Evolutionary conservation across 768 basidiomycete species (phyloP).

Genomic region (Leccinum sublutescens): DNA sequence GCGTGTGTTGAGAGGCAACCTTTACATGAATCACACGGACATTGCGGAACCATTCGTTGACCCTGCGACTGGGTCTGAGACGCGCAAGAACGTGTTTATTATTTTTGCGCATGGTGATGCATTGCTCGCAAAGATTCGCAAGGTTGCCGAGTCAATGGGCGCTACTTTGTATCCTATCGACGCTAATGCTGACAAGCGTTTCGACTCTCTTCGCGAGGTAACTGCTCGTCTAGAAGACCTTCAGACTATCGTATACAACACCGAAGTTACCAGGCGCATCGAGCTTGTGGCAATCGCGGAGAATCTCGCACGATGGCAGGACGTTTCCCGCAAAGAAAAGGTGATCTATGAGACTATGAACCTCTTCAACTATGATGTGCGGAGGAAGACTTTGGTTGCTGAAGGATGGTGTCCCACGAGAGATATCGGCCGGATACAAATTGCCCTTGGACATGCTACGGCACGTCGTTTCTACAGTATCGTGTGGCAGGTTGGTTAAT

Average conservation of each 20-base stretch:
- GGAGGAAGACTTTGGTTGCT: slow-evolving; percentile 91
- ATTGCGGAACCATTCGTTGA: slow-evolving; percentile 92
- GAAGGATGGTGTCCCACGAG: slow-evolving; percentile 98
- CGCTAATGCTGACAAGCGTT: slow-evolving; percentile 88
- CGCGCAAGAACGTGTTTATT: slow-evolving; percentile 98
- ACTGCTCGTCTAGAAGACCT: slow-evolving; percentile 87
- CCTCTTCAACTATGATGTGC: slow-evolving; percentile 90
- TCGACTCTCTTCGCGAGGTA: slow-evolving; percentile 87
- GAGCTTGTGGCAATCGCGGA: slow-evolving; percentile 87
- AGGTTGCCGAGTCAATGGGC: slow-evolving; percentile 98
- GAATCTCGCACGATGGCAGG: slow-evolving; percentile 84
- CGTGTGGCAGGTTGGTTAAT: neutral
- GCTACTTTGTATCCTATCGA: slow-evolving; percentile 97
- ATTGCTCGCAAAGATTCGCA: slow-evolving; percentile 93
- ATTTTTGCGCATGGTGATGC: slow-evolving; percentile 97
- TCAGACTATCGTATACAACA: slow-evolving; percentile 86
- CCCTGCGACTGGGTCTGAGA: slow-evolving; percentile 76
- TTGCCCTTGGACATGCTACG: slow-evolving; percentile 86
- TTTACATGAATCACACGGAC: slow-evolving; percentile 99
- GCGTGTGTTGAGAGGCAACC: slow-evolving; percentile 95
- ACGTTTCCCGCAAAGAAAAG: slow-evolving; percentile 94
- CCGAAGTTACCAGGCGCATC: slow-evolving; percentile 73
- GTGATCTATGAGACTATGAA: slow-evolving; percentile 95
- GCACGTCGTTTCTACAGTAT: slow-evolving; percentile 36
- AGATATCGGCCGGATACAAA: slow-evolving; percentile 83